phyloP scores from a whole-genome alignment of 2,329 filamentous ascomycete species.

The Paecilomyces sp. region DNA sequence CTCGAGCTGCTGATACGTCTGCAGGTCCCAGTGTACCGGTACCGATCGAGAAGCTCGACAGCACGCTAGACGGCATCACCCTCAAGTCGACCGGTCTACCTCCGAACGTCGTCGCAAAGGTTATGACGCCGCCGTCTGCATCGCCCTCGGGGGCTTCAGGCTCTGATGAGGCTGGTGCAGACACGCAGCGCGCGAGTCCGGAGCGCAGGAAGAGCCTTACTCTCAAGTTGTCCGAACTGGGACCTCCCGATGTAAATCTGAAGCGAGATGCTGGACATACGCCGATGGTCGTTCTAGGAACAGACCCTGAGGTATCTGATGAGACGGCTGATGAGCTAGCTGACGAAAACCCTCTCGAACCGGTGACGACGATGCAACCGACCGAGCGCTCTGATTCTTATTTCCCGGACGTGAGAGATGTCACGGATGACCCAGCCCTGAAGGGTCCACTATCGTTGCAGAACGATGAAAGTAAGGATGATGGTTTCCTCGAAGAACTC shows the following conservation, averaged over 20 bases:
- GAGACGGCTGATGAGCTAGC: slow-evolving; percentile 17
- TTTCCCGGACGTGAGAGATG: slow-evolving; percentile 29
- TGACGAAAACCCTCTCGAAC: slow-evolving; percentile 25
- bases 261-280: slow-evolving; percentile 38
- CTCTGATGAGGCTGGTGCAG: slow-evolving; percentile 8
- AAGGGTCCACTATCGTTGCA: slow-evolving; percentile 36
- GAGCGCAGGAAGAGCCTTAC: slow-evolving; percentile 26
- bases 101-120: slow-evolving; percentile 35
- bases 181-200: slow-evolving; percentile 9
- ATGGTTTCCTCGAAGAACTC: slow-evolving; percentile 33
- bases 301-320: slow-evolving; percentile 20
- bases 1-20: slow-evolving; percentile 24
- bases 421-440: slow-evolving; percentile 38
- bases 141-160: slow-evolving; percentile 19
- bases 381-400: slow-evolving; percentile 34
- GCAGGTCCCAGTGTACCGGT: slow-evolving; percentile 30
- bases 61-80: slow-evolving; percentile 39
- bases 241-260: slow-evolving; percentile 31
- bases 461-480: slow-evolving; percentile 34
- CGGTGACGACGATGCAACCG: slow-evolving; percentile 26
- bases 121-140: slow-evolving; percentile 35
- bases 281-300: slow-evolving; percentile 36
- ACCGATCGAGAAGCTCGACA: slow-evolving; percentile 41
- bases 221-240: slow-evolving; percentile 29
- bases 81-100: slow-evolving; percentile 39